A percentile compares a stretch with the other conserved stretches of the same genome.
phyloP scores from a whole-genome alignment of 1,284 basidiomycete species.

The Acaromyces ingoldii region DNA sequence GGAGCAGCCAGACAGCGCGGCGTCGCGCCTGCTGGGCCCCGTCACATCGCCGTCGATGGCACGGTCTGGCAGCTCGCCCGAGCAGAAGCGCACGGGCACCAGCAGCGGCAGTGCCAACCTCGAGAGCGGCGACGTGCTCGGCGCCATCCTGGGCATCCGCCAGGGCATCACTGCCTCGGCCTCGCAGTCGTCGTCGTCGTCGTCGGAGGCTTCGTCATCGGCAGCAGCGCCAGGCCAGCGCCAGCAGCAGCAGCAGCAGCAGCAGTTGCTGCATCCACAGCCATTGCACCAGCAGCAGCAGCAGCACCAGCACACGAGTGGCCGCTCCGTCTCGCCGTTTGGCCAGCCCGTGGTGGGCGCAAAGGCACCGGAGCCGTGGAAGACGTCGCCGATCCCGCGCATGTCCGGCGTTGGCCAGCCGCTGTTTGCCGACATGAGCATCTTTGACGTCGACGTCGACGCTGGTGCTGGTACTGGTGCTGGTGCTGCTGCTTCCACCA shows the following conservation, averaged over 20 bases:
- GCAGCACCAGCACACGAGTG: not conserved
- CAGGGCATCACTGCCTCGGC: not conserved
- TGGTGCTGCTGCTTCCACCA: not conserved
- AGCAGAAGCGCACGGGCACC: not conserved
- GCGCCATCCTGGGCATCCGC: constrained; percentile 36
- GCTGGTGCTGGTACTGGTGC: too few relatives aligned
- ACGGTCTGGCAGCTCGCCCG: constrained; percentile 13
- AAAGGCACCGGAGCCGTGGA: constrained; percentile 1
- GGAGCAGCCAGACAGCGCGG: too few relatives aligned
- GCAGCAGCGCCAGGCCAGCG: too few relatives aligned
- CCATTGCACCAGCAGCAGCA: too few relatives aligned
- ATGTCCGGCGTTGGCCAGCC: constrained; percentile 11
- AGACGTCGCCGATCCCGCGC: constrained; percentile 14
- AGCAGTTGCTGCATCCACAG: not conserved
- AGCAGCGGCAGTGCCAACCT: constrained; percentile 10
- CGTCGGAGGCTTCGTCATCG: too few relatives aligned
- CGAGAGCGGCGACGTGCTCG: constrained; percentile 38
- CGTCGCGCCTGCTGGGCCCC: too few relatives aligned
- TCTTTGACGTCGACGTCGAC: constrained; percentile 1
- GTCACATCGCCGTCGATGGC: too few relatives aligned
- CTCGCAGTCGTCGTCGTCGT: not conserved
- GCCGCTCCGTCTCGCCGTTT: constrained; percentile 4
- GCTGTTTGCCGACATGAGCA: constrained; percentile 8
- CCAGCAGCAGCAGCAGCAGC: not conserved
- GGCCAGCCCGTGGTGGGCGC: constrained; percentile 3